phyloP scores from a whole-genome alignment of 2,329 filamentous ascomycete genomes.

The Pleoardoris graminearum region DNA sequence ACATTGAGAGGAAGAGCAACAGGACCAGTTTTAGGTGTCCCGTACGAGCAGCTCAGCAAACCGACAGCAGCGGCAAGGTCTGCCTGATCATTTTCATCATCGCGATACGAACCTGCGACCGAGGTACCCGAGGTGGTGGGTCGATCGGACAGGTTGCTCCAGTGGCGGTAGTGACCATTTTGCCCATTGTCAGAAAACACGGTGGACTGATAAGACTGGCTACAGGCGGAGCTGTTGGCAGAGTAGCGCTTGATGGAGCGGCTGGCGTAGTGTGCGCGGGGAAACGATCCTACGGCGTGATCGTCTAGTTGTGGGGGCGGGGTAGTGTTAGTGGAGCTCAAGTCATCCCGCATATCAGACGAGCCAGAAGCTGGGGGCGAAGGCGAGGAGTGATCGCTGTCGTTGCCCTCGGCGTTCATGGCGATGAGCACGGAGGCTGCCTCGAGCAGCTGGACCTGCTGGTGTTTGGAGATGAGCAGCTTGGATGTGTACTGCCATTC shows the following conservation, averaged over 20 bases:
- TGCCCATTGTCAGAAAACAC: slow-evolving; percentile 60
- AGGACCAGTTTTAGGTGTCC: slow-evolving; percentile 71
- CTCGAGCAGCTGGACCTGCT: slow-evolving; percentile 96
- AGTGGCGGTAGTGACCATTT: slow-evolving; percentile 67
- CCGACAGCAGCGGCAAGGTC: slow-evolving; percentile 90
- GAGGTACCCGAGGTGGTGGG: slow-evolving; percentile 70
- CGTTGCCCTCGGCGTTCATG: slow-evolving; percentile 72
- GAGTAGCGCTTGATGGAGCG: slow-evolving; percentile 51
- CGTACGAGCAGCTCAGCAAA: slow-evolving; percentile 87
- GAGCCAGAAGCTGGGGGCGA: slow-evolving; percentile 82
- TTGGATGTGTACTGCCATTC: slow-evolving; percentile 98
- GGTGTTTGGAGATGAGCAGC: slow-evolving; percentile 97
- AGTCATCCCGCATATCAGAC: slow-evolving; percentile 73
- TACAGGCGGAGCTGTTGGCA: slow-evolving; percentile 57
- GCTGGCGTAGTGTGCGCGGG: slow-evolving; percentile 39
- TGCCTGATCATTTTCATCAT: slow-evolving; percentile 70
- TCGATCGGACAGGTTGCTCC: slow-evolving; percentile 69
- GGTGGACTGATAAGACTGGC: slow-evolving; percentile 81
- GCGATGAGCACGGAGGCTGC: slow-evolving; percentile 93
- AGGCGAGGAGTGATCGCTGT: slow-evolving; percentile 77
- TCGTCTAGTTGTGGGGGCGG: slow-evolving; percentile 79
- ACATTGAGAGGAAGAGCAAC: slow-evolving; percentile 69
- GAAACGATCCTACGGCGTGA: slow-evolving; percentile 56
- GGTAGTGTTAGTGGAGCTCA: slow-evolving; percentile 89
- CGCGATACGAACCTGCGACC: slow-evolving; percentile 66